phyloP scores from a whole-genome alignment of 2,329 filamentous ascomycete genomes.

The Fusarium papillatum region DNA sequence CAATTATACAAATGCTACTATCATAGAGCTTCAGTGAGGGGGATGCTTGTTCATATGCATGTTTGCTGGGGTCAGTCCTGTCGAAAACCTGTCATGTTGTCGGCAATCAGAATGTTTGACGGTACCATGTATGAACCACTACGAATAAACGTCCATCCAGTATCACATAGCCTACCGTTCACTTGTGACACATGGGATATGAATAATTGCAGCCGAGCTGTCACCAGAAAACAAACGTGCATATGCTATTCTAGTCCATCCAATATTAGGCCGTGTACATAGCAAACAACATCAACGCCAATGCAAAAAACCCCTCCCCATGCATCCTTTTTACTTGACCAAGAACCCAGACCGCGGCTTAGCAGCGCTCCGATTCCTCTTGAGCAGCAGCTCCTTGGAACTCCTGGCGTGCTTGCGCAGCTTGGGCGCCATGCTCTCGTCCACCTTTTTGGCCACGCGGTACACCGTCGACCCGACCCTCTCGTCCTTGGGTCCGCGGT shows the following conservation, averaged over 20 bases:
- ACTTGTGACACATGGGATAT: neutral
- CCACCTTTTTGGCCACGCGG: slow-evolving; percentile 60
- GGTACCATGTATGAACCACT: neutral
- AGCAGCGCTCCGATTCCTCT: slow-evolving; percentile 57
- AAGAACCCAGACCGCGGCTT: slow-evolving; percentile 59
- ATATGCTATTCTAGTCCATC: neutral
- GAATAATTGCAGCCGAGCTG: neutral
- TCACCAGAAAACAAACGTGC: neutral
- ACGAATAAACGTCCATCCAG: neutral
- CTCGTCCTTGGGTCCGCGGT: slow-evolving; percentile 59
- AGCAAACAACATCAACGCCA: slow-evolving; percentile 7
- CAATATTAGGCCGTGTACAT: neutral
- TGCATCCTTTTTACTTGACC: slow-evolving; percentile 25
- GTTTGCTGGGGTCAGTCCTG: neutral
- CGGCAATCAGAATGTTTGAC: neutral
- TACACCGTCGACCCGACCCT: slow-evolving; percentile 68
- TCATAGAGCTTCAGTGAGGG: neutral
- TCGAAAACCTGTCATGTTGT: neutral
- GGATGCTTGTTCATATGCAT: too few relatives aligned
- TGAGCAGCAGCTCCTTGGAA: slow-evolving; percentile 60
- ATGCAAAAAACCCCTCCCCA: neutral
- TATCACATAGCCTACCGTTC: neutral
- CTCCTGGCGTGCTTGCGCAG: slow-evolving; percentile 56
- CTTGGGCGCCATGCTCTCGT: slow-evolving; percentile 64
- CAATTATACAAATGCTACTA: neutral